These are phyloP conservation scores for Penicillium samsonianum DNA, from an alignment of 495 filamentous ascomycete species.

Conservation along the genomic window DNA sequence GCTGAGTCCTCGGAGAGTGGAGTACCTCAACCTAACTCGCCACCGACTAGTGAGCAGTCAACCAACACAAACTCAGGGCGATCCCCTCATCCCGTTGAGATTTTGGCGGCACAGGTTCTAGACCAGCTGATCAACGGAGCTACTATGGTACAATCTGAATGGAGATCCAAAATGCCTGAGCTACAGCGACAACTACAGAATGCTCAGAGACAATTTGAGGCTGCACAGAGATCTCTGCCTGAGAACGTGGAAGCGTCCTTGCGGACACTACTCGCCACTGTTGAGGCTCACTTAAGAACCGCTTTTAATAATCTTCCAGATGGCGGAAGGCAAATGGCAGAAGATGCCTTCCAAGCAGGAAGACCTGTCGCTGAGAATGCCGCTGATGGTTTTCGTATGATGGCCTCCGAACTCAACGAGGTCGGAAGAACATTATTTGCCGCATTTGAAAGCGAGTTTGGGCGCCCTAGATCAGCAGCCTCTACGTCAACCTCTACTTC, in stretches of 20 bases:
- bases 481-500: conserved; percentile 4
- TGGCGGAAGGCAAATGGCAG: conserved; percentile 39
- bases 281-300: conserved; percentile 46
- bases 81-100: conserved; percentile 29
- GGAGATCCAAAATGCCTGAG: conserved; percentile 41
- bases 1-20: conserved; percentile 22
- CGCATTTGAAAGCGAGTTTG: conserved; percentile 44
- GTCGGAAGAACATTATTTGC: conserved; percentile 44
- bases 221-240: conserved; percentile 43
- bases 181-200: conserved; percentile 43
- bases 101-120: conserved; percentile 34
- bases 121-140: conserved; percentile 40
- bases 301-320: conserved; percentile 46
- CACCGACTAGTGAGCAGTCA: conserved; percentile 18
- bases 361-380: conserved; percentile 44
- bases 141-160: conserved; percentile 38
- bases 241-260: conserved; percentile 43
- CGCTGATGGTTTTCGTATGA: conserved; percentile 41
- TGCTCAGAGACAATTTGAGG: conserved; percentile 40
- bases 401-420: conserved; percentile 50
- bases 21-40: conserved; percentile 16
- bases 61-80: conserved; percentile 18
- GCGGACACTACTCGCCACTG: conserved; percentile 40
- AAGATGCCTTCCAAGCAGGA: conserved; percentile 39
- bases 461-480: conserved; percentile 12